Conservation (phyloP, 2,329 filamentous ascomycete genomes). For the Leptosphaerulina australis region DNA sequence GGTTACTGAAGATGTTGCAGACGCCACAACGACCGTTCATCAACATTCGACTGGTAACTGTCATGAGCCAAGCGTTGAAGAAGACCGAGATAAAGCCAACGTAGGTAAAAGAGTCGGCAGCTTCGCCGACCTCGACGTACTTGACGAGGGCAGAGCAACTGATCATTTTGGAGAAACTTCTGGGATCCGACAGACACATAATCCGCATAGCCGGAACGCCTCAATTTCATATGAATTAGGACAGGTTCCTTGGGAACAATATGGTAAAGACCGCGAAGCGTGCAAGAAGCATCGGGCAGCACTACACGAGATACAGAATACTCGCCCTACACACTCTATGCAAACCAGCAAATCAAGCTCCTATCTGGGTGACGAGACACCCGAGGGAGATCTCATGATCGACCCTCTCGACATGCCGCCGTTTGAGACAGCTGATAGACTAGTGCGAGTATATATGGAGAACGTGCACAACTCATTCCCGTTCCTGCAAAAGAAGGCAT, state of each 20-base stretch:
- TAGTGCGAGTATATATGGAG: conserved; percentile 43
- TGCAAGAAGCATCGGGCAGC: conserved; percentile 19
- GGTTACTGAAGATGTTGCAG: conserved; percentile 29
- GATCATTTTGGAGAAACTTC: conserved; percentile 35
- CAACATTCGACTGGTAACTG: conserved; percentile 20
- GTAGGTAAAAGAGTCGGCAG: conserved; percentile 35
- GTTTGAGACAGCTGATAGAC: conserved; percentile 30
- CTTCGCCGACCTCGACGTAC: conserved; percentile 28
- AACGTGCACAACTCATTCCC: conserved; percentile 30
- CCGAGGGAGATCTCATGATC: conserved; percentile 27
- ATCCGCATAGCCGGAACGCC: conserved; percentile 21
- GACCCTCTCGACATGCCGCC: conserved; percentile 41
- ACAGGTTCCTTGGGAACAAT: conserved; percentile 30
- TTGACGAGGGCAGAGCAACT: conserved; percentile 39
- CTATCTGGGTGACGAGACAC: conserved; percentile 40
- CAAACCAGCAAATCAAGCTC: conserved; percentile 31
- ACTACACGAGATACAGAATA: conserved; percentile 14
- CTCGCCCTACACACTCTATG: conserved; percentile 12
- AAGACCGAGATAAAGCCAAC: conserved; percentile 27
- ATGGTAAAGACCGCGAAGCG: conserved; percentile 23
- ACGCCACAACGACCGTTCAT: conserved; percentile 22
- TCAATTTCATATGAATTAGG: neutral
- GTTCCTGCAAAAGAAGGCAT: conserved; percentile 40
- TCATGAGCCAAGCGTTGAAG: conserved; percentile 6
- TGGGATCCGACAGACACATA: conserved; percentile 35